Evolutionary conservation across 2,329 filamentous ascomycete species (phyloP).

Genomic region (Colletotrichum godetiae): DNA sequence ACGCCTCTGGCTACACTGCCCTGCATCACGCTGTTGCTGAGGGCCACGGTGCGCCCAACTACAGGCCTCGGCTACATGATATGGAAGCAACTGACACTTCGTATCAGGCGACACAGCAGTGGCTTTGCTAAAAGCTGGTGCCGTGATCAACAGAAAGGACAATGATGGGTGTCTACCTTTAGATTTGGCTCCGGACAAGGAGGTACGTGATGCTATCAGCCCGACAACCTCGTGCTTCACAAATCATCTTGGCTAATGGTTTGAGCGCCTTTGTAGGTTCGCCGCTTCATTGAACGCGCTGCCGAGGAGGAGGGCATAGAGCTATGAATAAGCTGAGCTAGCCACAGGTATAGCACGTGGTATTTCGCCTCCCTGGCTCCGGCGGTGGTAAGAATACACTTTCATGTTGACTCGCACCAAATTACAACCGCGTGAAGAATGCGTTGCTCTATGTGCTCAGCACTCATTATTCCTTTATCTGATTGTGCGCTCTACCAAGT

Average conservation of each 20-base stretch:
- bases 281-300: conserved; percentile 79
- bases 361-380: not conserved
- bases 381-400: not conserved
- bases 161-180: conserved; percentile 77
- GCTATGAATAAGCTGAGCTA: conserved; percentile 43
- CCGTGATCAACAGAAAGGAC: conserved; percentile 83
- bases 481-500: conserved; percentile 87
- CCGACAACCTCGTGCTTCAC: too few relatives aligned
- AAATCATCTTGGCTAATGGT: not conserved
- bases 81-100: not conserved
- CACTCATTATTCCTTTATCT: conserved; percentile 55
- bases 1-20: conserved; percentile 85
- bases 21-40: conserved; percentile 89
- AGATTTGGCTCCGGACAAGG: conserved; percentile 86
- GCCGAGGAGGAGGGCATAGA: conserved; percentile 89
- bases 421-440: not conserved
- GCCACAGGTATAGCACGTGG: not conserved
- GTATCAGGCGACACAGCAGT: conserved; percentile 80
- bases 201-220: conserved; percentile 63
- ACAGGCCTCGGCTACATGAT: not conserved
- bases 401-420: not conserved
- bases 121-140: conserved; percentile 83
- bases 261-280: conserved; percentile 62
- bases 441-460: not conserved
- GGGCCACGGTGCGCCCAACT: conserved; percentile 66